Conservation (phyloP, 768 basidiomycete genomes). For the Tylopilus rubrobrunneus region DNA sequence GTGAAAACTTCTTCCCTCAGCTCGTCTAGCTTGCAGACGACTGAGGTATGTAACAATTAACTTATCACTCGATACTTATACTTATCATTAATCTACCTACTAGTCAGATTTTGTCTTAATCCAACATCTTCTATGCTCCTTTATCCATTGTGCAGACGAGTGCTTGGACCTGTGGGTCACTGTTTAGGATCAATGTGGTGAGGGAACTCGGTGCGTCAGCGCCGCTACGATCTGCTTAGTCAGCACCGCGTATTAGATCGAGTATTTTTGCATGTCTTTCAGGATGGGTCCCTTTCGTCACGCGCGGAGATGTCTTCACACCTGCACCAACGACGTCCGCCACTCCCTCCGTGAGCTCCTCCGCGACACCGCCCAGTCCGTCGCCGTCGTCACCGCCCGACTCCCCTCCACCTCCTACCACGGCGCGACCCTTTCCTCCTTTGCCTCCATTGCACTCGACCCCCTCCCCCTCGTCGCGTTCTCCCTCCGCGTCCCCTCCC, state of each 20-base stretch:
- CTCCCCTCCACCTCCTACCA: constrained; percentile 56
- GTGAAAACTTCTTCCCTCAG: too few species aligned
- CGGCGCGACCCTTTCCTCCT: constrained; percentile 92
- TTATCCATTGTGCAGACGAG: too few species aligned
- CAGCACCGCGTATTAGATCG: neutral
- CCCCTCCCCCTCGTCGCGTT: constrained; percentile 87
- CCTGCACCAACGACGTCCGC: constrained; percentile 13
- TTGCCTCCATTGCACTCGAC: constrained; percentile 87
- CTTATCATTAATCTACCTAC: too few species aligned
- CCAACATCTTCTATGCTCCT: too few species aligned
- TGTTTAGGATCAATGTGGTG: too few species aligned
- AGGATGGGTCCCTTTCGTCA: neutral
- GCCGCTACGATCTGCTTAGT: neutral
- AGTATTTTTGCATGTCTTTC: neutral
- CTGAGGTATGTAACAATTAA: too few species aligned
- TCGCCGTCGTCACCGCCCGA: constrained; percentile 77
- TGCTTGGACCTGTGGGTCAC: too few species aligned
- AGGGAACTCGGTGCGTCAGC: too few species aligned
- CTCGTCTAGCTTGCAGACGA: too few species aligned
- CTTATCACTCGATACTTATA: too few species aligned
- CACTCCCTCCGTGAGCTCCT: constrained; percentile 50
- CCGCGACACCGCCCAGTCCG: constrained; percentile 79
- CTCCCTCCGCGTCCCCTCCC: constrained; percentile 83
- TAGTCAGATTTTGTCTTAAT: too few species aligned
- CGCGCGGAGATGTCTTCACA: constrained; percentile 4